phyloP scores from a whole-genome alignment of 2,329 filamentous ascomycete genomes.

The Fusarium veterinarium region DNA sequence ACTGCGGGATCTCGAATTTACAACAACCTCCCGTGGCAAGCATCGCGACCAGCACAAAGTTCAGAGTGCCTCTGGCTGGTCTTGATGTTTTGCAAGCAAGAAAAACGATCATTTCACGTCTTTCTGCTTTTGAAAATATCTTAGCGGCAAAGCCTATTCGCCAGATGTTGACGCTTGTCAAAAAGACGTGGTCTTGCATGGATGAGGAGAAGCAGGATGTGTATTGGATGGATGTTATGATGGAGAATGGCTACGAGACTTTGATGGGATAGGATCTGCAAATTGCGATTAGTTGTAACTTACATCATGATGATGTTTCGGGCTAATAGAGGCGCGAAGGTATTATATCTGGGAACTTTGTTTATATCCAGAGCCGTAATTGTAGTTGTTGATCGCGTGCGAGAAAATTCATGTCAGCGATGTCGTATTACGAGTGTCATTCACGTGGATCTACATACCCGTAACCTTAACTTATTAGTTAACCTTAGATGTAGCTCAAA shows the following conservation, averaged over 20 bases:
- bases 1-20: constrained; percentile 1
- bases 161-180: constrained; percentile 33
- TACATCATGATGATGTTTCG: background rate
- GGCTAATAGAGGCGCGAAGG: background rate
- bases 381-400: background rate
- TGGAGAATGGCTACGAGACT: constrained; percentile 46
- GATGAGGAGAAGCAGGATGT: constrained; percentile 52
- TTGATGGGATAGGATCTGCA: constrained; percentile 38
- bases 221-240: constrained; percentile 59
- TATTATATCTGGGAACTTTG: background rate
- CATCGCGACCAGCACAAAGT: constrained; percentile 31
- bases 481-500: background rate
- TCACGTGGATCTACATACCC: background rate
- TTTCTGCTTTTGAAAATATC: constrained; percentile 36
- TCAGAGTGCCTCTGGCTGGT: constrained; percentile 8
- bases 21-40: constrained; percentile 20
- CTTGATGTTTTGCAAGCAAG: constrained; percentile 32
- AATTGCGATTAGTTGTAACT: background rate
- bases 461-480: background rate
- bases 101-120: constrained; percentile 26
- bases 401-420: background rate
- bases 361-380: background rate
- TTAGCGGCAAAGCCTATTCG: constrained; percentile 42
- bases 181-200: constrained; percentile 38
- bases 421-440: background rate